These are phyloP conservation scores for Clavaria fumosa DNA, from an alignment of 768 basidiomycete species.

Conservation along the genomic window DNA sequence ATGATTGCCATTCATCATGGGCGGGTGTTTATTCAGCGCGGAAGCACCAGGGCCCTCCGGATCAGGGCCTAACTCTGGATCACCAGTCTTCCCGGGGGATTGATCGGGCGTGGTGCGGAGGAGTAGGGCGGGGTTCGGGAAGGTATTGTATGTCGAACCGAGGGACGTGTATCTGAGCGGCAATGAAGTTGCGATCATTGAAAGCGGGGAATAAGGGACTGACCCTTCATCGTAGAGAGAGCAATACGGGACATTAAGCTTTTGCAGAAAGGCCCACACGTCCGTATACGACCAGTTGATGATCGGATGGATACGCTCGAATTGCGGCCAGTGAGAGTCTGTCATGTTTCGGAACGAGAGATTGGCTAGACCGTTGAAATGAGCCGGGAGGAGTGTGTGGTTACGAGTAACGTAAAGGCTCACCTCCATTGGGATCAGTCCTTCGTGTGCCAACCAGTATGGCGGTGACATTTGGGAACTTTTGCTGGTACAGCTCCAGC, in stretches of 20 bases:
- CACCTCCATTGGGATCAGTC: conserved; percentile 89
- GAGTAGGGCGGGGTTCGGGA: conserved; percentile 78
- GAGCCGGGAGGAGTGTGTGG: background rate
- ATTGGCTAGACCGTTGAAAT: conserved; percentile 30
- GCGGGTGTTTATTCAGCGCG: too few relatives aligned
- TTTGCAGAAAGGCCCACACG: conserved; percentile 77
- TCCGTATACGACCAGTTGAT: conserved; percentile 89
- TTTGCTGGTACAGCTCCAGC: conserved; percentile 53
- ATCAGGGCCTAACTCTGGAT: too few relatives aligned
- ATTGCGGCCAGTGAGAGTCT: conserved; percentile 79
- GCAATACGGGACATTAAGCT: conserved; percentile 74
- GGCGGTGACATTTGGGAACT: conserved; percentile 52
- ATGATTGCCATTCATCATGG: too few relatives aligned
- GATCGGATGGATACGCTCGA: conserved; percentile 87
- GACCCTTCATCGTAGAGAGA: conserved; percentile 79
- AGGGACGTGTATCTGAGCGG: conserved; percentile 98
- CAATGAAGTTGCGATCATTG: conserved; percentile 4
- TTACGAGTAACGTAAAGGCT: conserved; percentile 14
- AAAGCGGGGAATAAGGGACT: conserved; percentile 5
- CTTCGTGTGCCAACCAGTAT: conserved; percentile 83
- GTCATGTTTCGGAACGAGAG: conserved; percentile 64
- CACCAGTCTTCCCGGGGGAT: too few relatives aligned
- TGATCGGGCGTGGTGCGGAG: conserved; percentile 16
- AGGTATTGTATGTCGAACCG: conserved; percentile 90
- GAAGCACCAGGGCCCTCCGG: too few relatives aligned